Base-by-base conservation (phyloP, 371 early-diverging fungal genomes). In the Lichtheimia hyalospora region DNA sequence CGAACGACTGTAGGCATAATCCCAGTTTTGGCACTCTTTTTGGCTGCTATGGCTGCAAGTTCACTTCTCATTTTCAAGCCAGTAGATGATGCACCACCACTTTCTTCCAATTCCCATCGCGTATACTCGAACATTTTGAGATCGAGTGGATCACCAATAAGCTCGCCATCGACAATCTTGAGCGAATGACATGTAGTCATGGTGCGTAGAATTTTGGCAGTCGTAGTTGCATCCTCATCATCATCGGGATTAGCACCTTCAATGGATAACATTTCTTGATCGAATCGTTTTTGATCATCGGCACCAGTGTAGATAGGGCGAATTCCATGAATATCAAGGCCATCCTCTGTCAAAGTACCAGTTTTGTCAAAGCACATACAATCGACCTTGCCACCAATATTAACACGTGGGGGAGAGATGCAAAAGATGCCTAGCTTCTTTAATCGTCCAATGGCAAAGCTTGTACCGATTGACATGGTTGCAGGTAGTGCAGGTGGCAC, bases 301-400 rank as follows among this genome's bases (percentile, higher is more conserved):
- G 67, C 59, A 3, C 56, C 56, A 3, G 54, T 58, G 15, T 56
- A 49, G 0, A 81, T 70, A 15, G 82, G 69, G 7, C 86, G 90
- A 23, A 97, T 89, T 14, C 98, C 98, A 49, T 96, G 84, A 10
- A 99, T 92, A 68, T 98, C 99, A 49, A 99, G 76, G 0, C 98
- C 99, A 66, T 99, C 98, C 68, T 98, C 96, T 1, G 99, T 99
- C 50, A 99, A 72, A 5, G 99, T 99, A 2, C 99, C 99, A 5
- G 99, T 99, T 75, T 99, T 99, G 81, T 99, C 99, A 84, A 99
- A 99, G 63, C 96, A 92, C 84, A 96, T 94, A 40, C 95, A 88
- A 64, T 98, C 92, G 49, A 99, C 77, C 63, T 95, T 95, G 42
- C 99, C 99, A 41, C 97, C 90, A 58, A 97, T 88, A 69, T 97